phyloP scores from a whole-genome alignment of 2,329 filamentous ascomycete genomes.

The Hortaea werneckii region DNA sequence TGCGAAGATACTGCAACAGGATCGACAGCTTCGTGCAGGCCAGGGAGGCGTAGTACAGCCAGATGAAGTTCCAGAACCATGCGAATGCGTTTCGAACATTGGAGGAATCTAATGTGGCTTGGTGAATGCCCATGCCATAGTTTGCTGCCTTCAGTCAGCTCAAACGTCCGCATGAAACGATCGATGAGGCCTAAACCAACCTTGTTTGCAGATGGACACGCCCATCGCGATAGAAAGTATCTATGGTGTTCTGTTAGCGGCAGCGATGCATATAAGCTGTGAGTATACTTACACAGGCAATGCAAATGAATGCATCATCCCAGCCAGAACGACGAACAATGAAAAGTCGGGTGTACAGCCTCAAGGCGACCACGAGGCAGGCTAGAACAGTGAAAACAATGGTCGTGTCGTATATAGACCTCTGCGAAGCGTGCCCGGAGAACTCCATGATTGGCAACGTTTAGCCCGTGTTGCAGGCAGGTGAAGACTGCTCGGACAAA shows the following conservation, averaged over 20 bases:
- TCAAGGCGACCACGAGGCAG: constrained; percentile 7
- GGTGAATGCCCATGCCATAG: neutral
- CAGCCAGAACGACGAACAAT: constrained; percentile 12
- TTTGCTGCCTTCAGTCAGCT: neutral
- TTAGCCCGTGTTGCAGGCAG: no score
- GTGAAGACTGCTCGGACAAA: no score
- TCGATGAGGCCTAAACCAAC: constrained; percentile 14
- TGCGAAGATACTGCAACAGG: constrained; percentile 38
- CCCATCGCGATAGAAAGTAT: neutral
- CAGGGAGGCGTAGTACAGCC: constrained; percentile 27
- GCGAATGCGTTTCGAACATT: neutral
- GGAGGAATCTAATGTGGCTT: neutral
- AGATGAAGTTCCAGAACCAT: neutral
- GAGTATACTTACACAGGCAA: constrained; percentile 11
- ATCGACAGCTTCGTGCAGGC: constrained; percentile 36
- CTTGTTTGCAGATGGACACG: constrained; percentile 1
- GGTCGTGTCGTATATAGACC: constrained; percentile 10
- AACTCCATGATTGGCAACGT: neutral
- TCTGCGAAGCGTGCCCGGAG: constrained; percentile 14
- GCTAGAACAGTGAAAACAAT: constrained; percentile 13
- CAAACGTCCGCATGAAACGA: no score
- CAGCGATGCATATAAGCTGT: neutral
- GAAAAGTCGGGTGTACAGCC: constrained; percentile 12
- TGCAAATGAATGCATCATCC: constrained; percentile 15
- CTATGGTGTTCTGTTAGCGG: neutral